Evolutionary conservation across 2,329 filamentous ascomycete genomes (phyloP).

Genomic region (Chrysoporthe deuterocubensis): DNA sequence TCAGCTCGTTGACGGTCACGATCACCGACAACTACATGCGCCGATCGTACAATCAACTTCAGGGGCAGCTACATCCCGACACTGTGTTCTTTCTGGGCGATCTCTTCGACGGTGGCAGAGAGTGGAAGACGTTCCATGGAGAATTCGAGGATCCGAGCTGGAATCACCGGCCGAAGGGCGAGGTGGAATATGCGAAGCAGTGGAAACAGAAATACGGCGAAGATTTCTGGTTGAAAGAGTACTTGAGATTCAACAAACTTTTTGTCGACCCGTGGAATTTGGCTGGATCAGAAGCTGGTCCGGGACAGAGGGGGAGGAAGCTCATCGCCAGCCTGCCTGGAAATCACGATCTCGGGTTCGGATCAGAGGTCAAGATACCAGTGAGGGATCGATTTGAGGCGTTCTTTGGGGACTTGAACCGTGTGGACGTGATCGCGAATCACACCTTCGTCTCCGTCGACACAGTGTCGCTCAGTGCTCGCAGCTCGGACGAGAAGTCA

Average conservation of each 20-base stretch:
- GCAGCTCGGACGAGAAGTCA: constrained; percentile 54
- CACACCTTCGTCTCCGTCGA: constrained; percentile 95
- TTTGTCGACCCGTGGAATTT: constrained; percentile 75
- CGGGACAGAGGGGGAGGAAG: constrained; percentile 71
- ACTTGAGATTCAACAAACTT: constrained; percentile 81
- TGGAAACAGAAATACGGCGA: constrained; percentile 79
- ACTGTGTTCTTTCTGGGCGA: constrained; percentile 91
- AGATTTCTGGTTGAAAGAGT: constrained; percentile 85
- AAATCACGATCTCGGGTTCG: constrained; percentile 95
- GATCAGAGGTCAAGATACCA: constrained; percentile 76
- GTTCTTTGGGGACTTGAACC: constrained; percentile 90
- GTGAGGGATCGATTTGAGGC: constrained; percentile 83
- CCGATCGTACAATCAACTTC: constrained; percentile 79
- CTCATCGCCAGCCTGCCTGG: constrained; percentile 86
- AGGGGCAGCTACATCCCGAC: constrained; percentile 77
- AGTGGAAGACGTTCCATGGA: constrained; percentile 79
- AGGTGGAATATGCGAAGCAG: constrained; percentile 61
- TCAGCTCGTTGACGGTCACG: constrained; percentile 56
- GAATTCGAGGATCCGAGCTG: constrained; percentile 63
- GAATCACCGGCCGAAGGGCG: constrained; percentile 56
- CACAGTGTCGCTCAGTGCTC: constrained; percentile 82
- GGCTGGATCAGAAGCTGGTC: constrained; percentile 56
- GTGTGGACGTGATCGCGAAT: constrained; percentile 89
- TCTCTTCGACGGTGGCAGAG: constrained; percentile 91
- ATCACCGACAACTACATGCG: constrained; percentile 90